Evolutionary conservation across 306 rosid genomes (phyloP).

Genomic region (Medicago ruthenica): DNA sequence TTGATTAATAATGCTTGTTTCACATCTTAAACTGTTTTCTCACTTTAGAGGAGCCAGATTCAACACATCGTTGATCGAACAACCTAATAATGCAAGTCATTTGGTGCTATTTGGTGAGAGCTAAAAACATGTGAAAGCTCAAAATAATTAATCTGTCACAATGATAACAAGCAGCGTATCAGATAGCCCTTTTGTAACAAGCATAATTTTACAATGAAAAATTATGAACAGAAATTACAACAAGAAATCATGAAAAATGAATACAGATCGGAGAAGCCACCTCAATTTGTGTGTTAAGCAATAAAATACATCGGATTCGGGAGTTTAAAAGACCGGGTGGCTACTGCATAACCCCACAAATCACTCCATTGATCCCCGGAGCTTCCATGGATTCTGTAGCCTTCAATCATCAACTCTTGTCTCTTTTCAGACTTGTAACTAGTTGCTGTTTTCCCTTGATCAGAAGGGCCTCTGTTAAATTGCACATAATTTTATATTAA

Average conservation of each 20-base stretch:
- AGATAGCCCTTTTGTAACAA: conserved; percentile 20
- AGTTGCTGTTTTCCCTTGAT: conserved; percentile 68
- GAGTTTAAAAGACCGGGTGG: conserved; percentile 78
- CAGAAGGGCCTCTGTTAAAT: conserved; percentile 64
- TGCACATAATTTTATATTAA: conserved; percentile 12
- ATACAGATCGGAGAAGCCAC: conserved; percentile 37
- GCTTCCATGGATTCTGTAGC: conserved; percentile 77
- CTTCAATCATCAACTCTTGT: conserved; percentile 59
- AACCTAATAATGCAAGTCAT: background rate
- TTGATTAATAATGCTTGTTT: background rate
- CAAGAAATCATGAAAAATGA: conserved; percentile 20
- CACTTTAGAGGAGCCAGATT: background rate
- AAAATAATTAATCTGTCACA: conserved; percentile 1
- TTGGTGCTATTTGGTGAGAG: background rate
- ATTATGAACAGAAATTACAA: background rate
- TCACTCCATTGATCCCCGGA: conserved; percentile 98
- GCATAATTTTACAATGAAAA: conserved; percentile 21
- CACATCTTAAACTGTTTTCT: background rate
- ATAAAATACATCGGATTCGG: conserved; percentile 92
- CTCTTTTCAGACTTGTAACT: conserved; percentile 86
- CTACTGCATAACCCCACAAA: conserved; percentile 70
- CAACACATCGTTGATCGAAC: background rate
- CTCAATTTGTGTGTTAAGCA: conserved; percentile 31
- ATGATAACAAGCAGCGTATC: background rate
- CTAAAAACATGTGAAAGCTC: conserved; percentile 15